phyloP scores from a whole-genome alignment of 352 stramenopile species.

The Pythium aphanidermatum region DNA sequence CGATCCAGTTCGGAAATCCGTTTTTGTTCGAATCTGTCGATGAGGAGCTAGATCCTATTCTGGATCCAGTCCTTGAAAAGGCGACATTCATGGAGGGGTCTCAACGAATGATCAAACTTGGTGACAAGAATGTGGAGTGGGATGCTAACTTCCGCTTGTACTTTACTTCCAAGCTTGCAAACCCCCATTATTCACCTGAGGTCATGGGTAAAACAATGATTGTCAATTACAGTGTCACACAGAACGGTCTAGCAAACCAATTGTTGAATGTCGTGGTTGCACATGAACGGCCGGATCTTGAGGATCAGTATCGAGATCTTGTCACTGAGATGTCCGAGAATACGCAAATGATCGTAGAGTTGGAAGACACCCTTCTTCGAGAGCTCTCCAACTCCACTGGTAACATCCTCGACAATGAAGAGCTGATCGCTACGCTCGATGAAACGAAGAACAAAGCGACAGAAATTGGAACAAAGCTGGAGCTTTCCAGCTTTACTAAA shows the following conservation, averaged over 20 bases:
- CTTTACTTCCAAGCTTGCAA: conserved; percentile 93
- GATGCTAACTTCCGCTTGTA: conserved; percentile 92
- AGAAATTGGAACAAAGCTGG: conserved; percentile 91
- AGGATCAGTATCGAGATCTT: conserved; percentile 91
- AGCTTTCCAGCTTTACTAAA: conserved; percentile 91
- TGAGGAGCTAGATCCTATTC: conserved; percentile 93
- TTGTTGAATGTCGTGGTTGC: conserved; percentile 92
- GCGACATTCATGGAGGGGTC: conserved; percentile 90
- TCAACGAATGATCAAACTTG: conserved; percentile 89
- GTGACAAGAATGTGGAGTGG: conserved; percentile 94
- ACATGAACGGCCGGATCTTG: conserved; percentile 90
- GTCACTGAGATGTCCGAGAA: conserved; percentile 93
- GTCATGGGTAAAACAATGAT: conserved; percentile 97
- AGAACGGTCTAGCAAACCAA: conserved; percentile 90
- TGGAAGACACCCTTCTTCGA: conserved; percentile 91
- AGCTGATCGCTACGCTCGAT: conserved; percentile 92
- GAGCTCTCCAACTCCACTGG: conserved; percentile 87
- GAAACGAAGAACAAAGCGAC: conserved; percentile 94
- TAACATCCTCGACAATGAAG: conserved; percentile 94
- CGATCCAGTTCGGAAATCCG: conserved; percentile 94
- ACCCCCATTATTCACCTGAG: conserved; percentile 93
- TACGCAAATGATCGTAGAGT: conserved; percentile 88
- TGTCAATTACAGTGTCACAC: conserved; percentile 95
- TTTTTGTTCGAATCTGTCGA: conserved; percentile 95
- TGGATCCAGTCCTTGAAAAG: conserved; percentile 93